phyloP scores from a whole-genome alignment of 106 monocot species.

The Apostasia ramifera region DNA sequence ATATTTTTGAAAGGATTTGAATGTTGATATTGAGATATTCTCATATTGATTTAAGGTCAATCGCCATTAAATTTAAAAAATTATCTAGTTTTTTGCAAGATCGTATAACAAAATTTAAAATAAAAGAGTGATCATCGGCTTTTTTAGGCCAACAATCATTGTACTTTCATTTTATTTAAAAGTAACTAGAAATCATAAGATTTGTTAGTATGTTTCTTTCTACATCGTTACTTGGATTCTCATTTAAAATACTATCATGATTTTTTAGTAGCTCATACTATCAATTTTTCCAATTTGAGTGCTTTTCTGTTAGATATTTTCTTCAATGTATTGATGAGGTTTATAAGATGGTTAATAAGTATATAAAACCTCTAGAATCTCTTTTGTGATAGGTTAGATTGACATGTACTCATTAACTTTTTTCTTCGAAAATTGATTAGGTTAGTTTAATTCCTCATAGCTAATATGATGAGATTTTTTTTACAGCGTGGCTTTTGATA shows the following conservation, averaged over 20 bases:
- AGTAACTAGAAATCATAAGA: slow-evolving; percentile 26
- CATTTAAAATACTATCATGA: not conserved
- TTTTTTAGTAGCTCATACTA: not conserved
- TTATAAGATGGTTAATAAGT: slow-evolving; percentile 40
- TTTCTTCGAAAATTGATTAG: not conserved
- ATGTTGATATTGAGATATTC: too few species aligned
- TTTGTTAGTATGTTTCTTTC: not conserved
- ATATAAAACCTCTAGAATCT: slow-evolving; percentile 80
- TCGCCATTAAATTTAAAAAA: not conserved
- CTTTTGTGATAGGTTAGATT: slow-evolving; percentile 67
- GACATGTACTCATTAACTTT: not conserved
- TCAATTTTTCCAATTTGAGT: slow-evolving; percentile 62
- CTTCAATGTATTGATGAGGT: slow-evolving; percentile 63
- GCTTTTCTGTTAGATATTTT: slow-evolving; percentile 83
- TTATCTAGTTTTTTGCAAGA: slow-evolving; percentile 26
- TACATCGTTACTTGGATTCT: not conserved
- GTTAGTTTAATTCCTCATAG: slow-evolving; percentile 14
- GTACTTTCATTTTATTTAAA: slow-evolving; percentile 87
- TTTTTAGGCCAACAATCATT: slow-evolving; percentile 86
- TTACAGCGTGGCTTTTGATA: slow-evolving; percentile 77
- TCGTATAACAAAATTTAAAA: slow-evolving; percentile 82
- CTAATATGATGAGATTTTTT: slow-evolving; percentile 91
- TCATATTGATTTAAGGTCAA: too few species aligned
- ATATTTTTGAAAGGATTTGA: too few species aligned
- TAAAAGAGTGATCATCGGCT: slow-evolving; percentile 84